Percentiles rank a stretch among this genome's conserved stretches.
These are phyloP conservation scores for Colletotrichum sp. DNA, from an alignment of 2,329 filamentous ascomycete genomes.

Conservation along the genomic window DNA sequence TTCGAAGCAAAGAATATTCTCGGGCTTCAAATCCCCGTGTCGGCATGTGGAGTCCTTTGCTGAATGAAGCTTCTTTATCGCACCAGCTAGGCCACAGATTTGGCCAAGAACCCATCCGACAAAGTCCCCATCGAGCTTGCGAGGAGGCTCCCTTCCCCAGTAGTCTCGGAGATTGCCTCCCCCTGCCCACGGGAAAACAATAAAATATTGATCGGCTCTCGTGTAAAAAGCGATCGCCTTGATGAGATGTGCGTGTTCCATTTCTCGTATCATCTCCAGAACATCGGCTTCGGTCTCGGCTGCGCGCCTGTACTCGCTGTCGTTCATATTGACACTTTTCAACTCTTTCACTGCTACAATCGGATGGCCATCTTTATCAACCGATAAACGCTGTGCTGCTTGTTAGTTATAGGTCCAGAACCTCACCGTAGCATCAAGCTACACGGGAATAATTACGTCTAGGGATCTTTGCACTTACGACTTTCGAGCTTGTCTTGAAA, in stretches of 20 bases:
- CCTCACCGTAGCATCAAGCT: no score
- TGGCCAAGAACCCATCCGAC: background rate
- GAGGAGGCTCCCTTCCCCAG: background rate
- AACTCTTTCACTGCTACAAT: background rate
- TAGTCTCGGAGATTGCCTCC: conserved; percentile 1
- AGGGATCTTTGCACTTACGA: background rate
- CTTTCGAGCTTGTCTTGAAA: background rate
- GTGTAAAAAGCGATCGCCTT: background rate
- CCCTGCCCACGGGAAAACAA: background rate
- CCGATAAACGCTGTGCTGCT: background rate
- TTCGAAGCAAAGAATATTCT: conserved; percentile 8
- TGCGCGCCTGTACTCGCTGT: background rate
- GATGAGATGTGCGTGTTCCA: background rate
- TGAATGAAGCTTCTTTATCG: background rate
- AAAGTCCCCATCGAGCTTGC: background rate
- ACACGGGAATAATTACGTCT: no score
- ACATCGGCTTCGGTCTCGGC: background rate
- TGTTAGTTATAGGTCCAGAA: background rate
- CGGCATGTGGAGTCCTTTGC: background rate
- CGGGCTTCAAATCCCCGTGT: conserved; percentile 7
- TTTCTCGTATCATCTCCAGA: background rate
- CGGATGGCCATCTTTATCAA: background rate
- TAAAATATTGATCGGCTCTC: background rate
- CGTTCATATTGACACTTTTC: background rate
- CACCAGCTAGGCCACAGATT: background rate